phyloP scores from a whole-genome alignment of 805 yeast species.

The Nakazawaea molendinolei region DNA sequence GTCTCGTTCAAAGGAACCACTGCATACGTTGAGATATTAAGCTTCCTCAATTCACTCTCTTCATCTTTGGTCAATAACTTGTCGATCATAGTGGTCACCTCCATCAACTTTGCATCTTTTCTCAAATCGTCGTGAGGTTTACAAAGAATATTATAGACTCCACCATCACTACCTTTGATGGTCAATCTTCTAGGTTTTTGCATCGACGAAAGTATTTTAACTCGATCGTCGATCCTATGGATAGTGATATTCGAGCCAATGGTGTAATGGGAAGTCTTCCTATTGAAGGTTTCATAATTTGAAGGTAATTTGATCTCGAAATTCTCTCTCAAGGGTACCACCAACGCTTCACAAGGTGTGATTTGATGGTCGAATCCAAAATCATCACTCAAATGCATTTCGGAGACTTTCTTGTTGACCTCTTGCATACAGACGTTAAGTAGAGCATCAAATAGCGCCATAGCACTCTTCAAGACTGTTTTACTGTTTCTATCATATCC shows the following conservation, averaged over 20 bases:
- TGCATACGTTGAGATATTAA: slow-evolving; percentile 74
- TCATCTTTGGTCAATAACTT: slow-evolving; percentile 57
- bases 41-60: slow-evolving; percentile 66
- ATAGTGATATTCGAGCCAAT: slow-evolving; percentile 46
- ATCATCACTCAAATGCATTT: slow-evolving; percentile 33
- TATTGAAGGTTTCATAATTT: slow-evolving; percentile 27
- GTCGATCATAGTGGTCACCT: slow-evolving; percentile 82
- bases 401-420: slow-evolving; percentile 27
- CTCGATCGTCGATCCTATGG: slow-evolving; percentile 57
- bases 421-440: slow-evolving; percentile 36
- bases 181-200: slow-evolving; percentile 81
- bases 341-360: slow-evolving; percentile 35
- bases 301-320: slow-evolving; percentile 62
- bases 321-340: slow-evolving; percentile 68
- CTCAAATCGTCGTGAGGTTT: slow-evolving; percentile 88
- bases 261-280: slow-evolving; percentile 22
- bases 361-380: slow-evolving; percentile 28
- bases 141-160: slow-evolving; percentile 67
- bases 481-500: slow-evolving; percentile 14
- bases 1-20: slow-evolving; percentile 84
- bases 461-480: slow-evolving; percentile 18
- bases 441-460: slow-evolving; percentile 33
- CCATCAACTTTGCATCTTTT: slow-evolving; percentile 92
- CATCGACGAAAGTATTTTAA: slow-evolving; percentile 69
- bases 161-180: slow-evolving; percentile 73